phyloP scores from a whole-genome alignment of 805 yeast genomes.

The Wickerhamiella alocasiicola region DNA sequence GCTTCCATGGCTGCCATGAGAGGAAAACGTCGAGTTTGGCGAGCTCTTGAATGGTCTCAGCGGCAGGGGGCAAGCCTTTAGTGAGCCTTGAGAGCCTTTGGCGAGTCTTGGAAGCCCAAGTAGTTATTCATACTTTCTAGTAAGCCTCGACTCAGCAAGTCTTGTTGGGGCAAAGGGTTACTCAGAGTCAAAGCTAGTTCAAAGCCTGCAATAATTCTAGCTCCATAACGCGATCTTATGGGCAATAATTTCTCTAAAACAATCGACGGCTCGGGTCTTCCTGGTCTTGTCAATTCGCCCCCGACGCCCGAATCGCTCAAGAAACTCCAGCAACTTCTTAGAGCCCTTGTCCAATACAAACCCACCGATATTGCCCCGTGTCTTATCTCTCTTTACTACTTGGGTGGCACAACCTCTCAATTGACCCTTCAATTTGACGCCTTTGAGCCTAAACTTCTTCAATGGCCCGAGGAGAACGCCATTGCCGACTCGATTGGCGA shows the following conservation, averaged over 20 bases:
- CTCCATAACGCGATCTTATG: neutral
- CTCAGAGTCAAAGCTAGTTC: too few species aligned
- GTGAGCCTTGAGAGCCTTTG: too few species aligned
- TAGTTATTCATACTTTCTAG: too few species aligned
- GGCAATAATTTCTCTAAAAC: neutral
- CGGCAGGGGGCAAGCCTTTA: too few species aligned
- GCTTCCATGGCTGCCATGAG: conserved; percentile 16
- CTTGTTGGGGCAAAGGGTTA: too few species aligned
- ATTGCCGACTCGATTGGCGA: conserved; percentile 27
- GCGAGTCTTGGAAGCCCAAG: too few species aligned
- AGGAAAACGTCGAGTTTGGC: neutral
- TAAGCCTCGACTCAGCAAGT: too few species aligned
- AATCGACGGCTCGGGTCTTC: conserved; percentile 1
- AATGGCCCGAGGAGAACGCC: conserved; percentile 32
- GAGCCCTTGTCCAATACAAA: conserved; percentile 26
- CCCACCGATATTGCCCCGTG: conserved; percentile 19
- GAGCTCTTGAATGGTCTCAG: neutral
- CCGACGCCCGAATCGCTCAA: conserved; percentile 14
- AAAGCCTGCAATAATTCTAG: too few species aligned
- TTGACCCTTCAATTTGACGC: conserved; percentile 25
- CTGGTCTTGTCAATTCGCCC: neutral
- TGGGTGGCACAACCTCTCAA: conserved; percentile 28
- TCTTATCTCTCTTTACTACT: conserved; percentile 27
- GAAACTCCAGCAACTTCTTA: conserved; percentile 24
- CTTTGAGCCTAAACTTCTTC: conserved; percentile 17